Evolutionary conservation across 805 yeast genomes (phyloP).

Genomic region (Wickerhamiella galacta): DNA sequence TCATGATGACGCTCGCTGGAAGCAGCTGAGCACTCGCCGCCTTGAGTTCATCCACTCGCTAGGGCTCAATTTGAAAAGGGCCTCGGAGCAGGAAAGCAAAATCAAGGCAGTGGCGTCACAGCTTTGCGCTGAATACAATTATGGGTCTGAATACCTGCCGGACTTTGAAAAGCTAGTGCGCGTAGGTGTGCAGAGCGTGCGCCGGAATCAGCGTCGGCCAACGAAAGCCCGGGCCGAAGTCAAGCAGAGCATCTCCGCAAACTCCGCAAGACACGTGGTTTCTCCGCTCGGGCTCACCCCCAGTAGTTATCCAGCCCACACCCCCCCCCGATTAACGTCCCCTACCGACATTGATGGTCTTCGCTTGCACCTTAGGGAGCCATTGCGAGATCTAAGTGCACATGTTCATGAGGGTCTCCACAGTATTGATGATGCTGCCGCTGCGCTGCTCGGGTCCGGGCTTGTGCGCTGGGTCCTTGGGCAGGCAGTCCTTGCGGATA

Average conservation of each 20-base stretch:
- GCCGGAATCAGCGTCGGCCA: conserved; percentile 46
- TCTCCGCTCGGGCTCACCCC: too few relatives aligned
- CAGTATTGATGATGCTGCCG: background rate
- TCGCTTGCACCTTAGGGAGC: too few relatives aligned
- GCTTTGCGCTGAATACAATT: conserved; percentile 63
- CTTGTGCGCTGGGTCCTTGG: too few relatives aligned
- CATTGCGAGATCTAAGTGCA: background rate
- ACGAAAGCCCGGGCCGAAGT: conserved; percentile 3
- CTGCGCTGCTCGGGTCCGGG: background rate
- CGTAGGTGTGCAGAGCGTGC: conserved; percentile 84
- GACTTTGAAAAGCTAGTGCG: conserved; percentile 85
- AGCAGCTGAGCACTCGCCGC: conserved; percentile 75
- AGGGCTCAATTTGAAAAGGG: conserved; percentile 50
- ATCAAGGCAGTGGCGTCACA: conserved; percentile 64
- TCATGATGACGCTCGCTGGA: conserved; percentile 73
- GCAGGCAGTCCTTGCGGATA: too few relatives aligned
- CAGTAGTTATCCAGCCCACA: too few relatives aligned
- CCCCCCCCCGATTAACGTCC: conserved; percentile 1
- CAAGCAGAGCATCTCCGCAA: too few relatives aligned
- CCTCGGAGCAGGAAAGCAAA: conserved; percentile 80
- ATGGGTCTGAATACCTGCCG: conserved; percentile 34
- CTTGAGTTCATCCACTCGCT: conserved; percentile 72
- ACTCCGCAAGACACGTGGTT: too few relatives aligned
- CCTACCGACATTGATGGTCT: too few relatives aligned
- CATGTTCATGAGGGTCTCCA: background rate